phyloP scores from a whole-genome alignment of 352 stramenopile species.

The Aphanomyces euteiches region DNA sequence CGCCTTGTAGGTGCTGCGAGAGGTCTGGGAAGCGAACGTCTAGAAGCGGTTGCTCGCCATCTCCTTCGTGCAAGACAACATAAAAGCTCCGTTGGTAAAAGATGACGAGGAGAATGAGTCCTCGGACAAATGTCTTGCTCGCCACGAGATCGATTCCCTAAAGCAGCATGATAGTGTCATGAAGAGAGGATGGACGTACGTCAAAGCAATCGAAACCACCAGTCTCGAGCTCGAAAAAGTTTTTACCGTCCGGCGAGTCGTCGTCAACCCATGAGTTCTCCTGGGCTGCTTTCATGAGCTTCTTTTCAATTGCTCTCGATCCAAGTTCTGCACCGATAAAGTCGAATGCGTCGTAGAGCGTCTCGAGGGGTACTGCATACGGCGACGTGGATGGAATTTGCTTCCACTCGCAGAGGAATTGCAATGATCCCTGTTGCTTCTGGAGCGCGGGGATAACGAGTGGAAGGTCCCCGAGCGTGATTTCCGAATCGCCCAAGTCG shows the following conservation, averaged over 20 bases:
- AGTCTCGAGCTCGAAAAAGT: constrained; percentile 94
- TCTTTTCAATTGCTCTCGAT: constrained; percentile 73
- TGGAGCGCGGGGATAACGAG: constrained; percentile 89
- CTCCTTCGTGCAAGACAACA: constrained; percentile 84
- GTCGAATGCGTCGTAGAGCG: constrained; percentile 81
- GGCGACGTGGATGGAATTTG: constrained; percentile 60
- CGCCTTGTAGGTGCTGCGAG: constrained; percentile 80
- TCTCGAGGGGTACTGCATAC: constrained; percentile 67
- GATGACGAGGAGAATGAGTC: constrained; percentile 74
- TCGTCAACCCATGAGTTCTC: constrained; percentile 92
- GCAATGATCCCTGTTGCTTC: constrained; percentile 88
- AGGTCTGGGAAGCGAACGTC: constrained; percentile 93
- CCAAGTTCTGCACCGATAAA: constrained; percentile 79
- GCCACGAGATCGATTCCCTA: constrained; percentile 71
- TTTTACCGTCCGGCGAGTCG: constrained; percentile 39
- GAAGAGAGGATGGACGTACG: constrained; percentile 23
- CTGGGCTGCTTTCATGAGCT: constrained; percentile 77
- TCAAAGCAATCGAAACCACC: constrained; percentile 84
- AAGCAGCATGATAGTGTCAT: too few relatives aligned
- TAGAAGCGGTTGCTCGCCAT: constrained; percentile 89
- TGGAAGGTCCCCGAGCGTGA: constrained; percentile 87
- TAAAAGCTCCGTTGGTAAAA: constrained; percentile 90
- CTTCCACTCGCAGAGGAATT: constrained; percentile 90
- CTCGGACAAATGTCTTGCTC: constrained; percentile 83
- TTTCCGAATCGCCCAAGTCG: constrained; percentile 64